phyloP scores from a whole-genome alignment of 2,329 filamentous ascomycete species.

The Phaeosphaeriaceae sp. region DNA sequence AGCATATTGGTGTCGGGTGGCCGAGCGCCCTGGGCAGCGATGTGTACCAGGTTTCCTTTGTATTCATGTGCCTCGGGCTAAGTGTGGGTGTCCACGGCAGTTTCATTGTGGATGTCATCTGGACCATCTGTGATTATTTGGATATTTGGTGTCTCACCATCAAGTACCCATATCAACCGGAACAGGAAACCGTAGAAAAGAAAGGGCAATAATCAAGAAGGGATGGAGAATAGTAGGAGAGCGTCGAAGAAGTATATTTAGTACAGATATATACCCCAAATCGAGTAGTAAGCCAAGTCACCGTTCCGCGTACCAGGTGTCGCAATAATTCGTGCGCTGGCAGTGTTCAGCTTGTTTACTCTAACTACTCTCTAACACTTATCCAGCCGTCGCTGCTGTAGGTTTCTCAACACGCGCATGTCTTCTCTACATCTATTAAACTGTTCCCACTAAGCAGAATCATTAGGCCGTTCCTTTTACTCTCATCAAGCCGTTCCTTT shows the following conservation, averaged over 20 bases:
- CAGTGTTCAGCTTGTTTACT: too few relatives aligned
- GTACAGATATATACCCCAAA: too few relatives aligned
- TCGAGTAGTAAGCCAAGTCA: too few relatives aligned
- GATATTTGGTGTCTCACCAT: constrained; percentile 99
- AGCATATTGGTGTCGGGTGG: constrained; percentile 54
- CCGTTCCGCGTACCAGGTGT: too few relatives aligned
- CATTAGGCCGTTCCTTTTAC: neutral
- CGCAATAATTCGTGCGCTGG: too few relatives aligned
- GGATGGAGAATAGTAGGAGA: neutral
- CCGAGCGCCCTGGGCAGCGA: constrained; percentile 58
- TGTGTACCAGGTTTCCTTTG: constrained; percentile 88
- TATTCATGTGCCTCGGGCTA: constrained; percentile 85
- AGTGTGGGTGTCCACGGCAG: constrained; percentile 93
- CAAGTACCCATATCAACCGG: constrained; percentile 73
- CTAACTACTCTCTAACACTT: too few relatives aligned
- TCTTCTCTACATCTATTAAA: too few relatives aligned
- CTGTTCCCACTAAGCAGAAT: too few relatives aligned
- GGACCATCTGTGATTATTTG: constrained; percentile 95
- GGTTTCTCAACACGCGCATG: too few relatives aligned
- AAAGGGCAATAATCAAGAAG: constrained; percentile 37
- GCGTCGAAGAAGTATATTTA: too few relatives aligned
- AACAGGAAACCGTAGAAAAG: constrained; percentile 36
- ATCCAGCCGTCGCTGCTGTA: too few relatives aligned
- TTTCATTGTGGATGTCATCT: constrained; percentile 96
- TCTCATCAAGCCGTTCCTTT: neutral